A percentile compares a stretch with the other conserved stretches of the same genome.
Conservation (phyloP, 257 asterid species). For the Solanum rostratum region DNA sequence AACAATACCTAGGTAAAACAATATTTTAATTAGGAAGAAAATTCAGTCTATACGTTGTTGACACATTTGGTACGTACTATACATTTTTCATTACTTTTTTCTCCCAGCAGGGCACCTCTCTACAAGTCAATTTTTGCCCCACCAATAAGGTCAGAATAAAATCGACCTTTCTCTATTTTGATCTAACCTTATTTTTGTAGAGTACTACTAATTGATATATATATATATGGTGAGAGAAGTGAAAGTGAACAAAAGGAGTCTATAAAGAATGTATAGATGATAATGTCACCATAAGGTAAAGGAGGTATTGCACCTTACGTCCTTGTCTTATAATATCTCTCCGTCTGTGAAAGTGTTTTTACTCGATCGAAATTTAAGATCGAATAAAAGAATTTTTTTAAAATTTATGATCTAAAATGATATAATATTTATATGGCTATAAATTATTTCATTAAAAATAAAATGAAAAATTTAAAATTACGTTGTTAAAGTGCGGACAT, state of each 20-base stretch:
- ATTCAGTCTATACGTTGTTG: background rate
- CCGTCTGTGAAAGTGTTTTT: background rate
- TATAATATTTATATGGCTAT: too few species aligned
- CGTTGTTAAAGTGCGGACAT: too few species aligned
- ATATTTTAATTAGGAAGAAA: background rate
- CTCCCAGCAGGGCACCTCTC: background rate
- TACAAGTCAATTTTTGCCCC: background rate
- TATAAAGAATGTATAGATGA: too few species aligned
- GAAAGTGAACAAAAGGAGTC: too few species aligned
- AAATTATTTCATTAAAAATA: too few species aligned
- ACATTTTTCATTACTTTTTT: background rate
- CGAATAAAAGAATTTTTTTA: rapidly evolving
- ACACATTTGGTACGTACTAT: background rate
- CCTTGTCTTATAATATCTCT: background rate
- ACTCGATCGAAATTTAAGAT: background rate
- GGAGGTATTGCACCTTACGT: background rate
- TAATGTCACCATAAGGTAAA: background rate
- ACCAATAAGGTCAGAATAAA: background rate
- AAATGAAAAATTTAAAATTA: too few species aligned
- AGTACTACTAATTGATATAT: background rate
- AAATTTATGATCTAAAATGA: background rate
- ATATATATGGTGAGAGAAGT: background rate
- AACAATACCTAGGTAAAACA: background rate
- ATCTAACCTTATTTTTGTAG: background rate
- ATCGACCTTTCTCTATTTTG: background rate